These are phyloP conservation scores for Dendrobium catenatum DNA, from an alignment of 106 monocot genomes.

Conservation along the genomic window DNA sequence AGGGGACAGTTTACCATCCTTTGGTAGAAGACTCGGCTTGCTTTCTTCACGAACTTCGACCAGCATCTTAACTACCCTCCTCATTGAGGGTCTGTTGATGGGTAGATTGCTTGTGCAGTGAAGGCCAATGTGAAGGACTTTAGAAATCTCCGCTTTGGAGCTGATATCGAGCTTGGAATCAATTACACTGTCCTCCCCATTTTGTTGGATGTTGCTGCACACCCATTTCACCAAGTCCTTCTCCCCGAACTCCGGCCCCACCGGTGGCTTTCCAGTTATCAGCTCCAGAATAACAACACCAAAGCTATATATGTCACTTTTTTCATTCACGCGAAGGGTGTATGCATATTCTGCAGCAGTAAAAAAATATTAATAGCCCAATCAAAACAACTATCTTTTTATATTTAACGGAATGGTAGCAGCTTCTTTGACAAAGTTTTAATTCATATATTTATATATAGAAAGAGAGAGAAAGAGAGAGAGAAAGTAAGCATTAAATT, in stretches of 20 bases:
- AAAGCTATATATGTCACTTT: slow-evolving; percentile 46
- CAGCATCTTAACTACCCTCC: slow-evolving; percentile 82
- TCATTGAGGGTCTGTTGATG: slow-evolving; percentile 76
- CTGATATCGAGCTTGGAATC: slow-evolving; percentile 24
- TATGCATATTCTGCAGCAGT: slow-evolving; percentile 40
- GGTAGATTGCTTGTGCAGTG: slow-evolving; percentile 66
- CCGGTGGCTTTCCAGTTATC: slow-evolving; percentile 24
- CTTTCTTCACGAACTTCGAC: slow-evolving; percentile 24
- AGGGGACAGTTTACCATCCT: slow-evolving; percentile 2
- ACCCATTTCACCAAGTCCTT: slow-evolving; percentile 61
- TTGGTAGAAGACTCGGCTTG: slow-evolving; percentile 6
- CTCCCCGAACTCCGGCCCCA: slow-evolving; percentile 39
- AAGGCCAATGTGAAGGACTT: slow-evolving; percentile 58
- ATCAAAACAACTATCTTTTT: no score
- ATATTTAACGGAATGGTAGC: no score
- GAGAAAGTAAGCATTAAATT: no score
- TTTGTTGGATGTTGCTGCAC: slow-evolving; percentile 25
- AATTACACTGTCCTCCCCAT: slow-evolving; percentile 24
- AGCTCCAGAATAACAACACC: slow-evolving; percentile 36
- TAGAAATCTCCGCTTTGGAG: slow-evolving; percentile 42
- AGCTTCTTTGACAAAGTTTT: no score
- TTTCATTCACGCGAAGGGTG: slow-evolving; percentile 43
- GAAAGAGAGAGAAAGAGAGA: no score
- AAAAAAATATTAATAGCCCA: background rate
- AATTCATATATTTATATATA: no score